Percentiles rank a stretch among this genome's conserved stretches.
phyloP scores from a whole-genome alignment of 768 basidiomycete species.

The Sutorius australiensis region DNA sequence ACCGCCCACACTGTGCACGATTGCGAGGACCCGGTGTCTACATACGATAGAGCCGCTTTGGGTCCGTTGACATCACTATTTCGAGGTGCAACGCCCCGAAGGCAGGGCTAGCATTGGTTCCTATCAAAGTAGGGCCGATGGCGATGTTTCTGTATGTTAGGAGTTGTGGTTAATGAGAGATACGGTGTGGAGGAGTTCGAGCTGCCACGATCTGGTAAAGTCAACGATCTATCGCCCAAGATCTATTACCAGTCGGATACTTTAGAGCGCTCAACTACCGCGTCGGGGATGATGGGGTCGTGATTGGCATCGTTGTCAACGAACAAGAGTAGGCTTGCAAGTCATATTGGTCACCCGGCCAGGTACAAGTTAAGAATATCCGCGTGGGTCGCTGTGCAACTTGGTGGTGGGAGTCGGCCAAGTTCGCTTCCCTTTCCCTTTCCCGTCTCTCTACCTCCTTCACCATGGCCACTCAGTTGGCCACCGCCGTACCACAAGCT shows the following conservation, averaged over 20 bases:
- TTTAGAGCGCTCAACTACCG: neutral
- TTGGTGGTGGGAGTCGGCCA: neutral
- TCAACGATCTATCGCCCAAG: neutral
- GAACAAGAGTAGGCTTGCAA: no score
- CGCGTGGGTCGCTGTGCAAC: conserved; percentile 1
- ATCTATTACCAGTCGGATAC: neutral
- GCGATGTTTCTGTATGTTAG: neutral
- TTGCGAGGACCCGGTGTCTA: conserved; percentile 1
- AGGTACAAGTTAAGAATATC: neutral
- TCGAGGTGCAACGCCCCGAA: neutral
- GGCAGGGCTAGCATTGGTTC: conserved; percentile 1
- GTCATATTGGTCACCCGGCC: neutral
- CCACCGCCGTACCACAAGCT: conserved; percentile 34
- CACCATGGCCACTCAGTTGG: conserved; percentile 39
- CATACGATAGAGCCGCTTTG: neutral
- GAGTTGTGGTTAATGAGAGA: neutral
- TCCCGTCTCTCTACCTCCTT: neutral
- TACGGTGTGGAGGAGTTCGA: neutral
- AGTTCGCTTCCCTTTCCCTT: conserved; percentile 3
- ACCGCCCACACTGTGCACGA: neutral
- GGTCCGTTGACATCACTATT: conserved; percentile 11
- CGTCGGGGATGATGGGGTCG: neutral
- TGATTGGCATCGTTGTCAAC: neutral
- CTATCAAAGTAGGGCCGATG: neutral
- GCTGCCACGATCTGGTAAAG: neutral